phyloP scores from a whole-genome alignment of 352 stramenopile species.

The Peronosclerospora sorghi region DNA sequence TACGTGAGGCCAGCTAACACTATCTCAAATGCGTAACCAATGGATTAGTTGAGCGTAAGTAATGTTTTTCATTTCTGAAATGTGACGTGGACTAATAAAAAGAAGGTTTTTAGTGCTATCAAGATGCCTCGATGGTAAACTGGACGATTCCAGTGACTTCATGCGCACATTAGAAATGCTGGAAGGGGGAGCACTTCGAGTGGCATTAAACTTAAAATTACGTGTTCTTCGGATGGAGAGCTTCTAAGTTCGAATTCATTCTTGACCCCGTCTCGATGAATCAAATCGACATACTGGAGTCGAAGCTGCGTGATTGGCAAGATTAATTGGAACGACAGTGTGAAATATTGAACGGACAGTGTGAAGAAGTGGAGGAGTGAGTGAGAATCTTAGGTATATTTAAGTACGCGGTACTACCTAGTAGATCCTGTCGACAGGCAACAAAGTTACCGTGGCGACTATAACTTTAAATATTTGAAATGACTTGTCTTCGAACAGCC shows the following conservation, averaged over 20 bases:
- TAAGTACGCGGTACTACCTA: too few species aligned
- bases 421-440: too few species aligned
- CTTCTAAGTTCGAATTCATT: constrained; percentile 8
- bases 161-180: constrained; percentile 2
- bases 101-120: constrained; percentile 8
- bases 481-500: too few species aligned
- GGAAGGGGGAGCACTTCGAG: background rate
- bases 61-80: background rate
- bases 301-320: constrained; percentile 6
- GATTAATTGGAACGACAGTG: background rate
- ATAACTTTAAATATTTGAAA: too few species aligned
- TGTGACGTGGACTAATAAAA: background rate
- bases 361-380: too few species aligned
- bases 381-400: too few species aligned
- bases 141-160: background rate
- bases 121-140: constrained; percentile 4
- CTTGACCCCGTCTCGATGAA: constrained; percentile 8
- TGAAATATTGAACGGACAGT: too few species aligned
- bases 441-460: too few species aligned
- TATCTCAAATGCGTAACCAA: background rate
- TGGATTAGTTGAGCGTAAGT: constrained; percentile 10
- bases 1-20: constrained; percentile 8
- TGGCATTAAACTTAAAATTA: constrained; percentile 4
- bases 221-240: background rate
- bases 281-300: constrained; percentile 9